Base-by-base conservation (phyloP, 1,284 basidiomycete genomes). In the Phlebopus sp. region DNA sequence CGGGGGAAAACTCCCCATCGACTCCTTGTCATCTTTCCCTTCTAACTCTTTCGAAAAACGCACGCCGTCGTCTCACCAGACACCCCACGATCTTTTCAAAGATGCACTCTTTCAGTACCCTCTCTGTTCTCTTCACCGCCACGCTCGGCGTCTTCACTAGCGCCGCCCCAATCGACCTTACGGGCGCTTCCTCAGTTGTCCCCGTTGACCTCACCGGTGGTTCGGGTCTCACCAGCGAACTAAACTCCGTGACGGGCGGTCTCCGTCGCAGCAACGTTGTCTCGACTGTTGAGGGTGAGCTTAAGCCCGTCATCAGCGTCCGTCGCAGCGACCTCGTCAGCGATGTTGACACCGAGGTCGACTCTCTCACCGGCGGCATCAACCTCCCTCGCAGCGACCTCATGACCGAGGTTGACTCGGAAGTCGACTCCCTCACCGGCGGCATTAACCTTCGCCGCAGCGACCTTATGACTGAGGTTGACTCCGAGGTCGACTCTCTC, bases 41-140 rank as follows among this genome's bases (percentile, higher is more conserved):
- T 18, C 40, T 31, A 30, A 35, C 17, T 30, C 19, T 4, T 14
- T 18, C 5, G 17, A 11, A 17, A 13, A 37, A 23, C 13, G 37
- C 23, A 42, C 17, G 36, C 49, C 48, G 10, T 37, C 47, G 48
- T 57, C 55, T 53, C 38, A 23, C 34, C 43, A 55, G 56, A 57
- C 58, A 50, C 55, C 60, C 60, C 61, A 71, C 73, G 64, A 57
- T 73, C 73, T 50, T 71, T 75, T 61, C 49, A 60, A 63, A 62
- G 63, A 78, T 78, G 77, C 69, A 63, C 66, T 74, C 73, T 54
- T 74, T 77, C 67, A 63, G 57, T 58, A 58, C 63, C 56, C 46
- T 72, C 56, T 60, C 69, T 55, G 47, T 68, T 64, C 44, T 72
- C 58, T 64, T 73, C 47, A 56, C 69, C 49, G 59, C 71, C 44